Percentiles rank a stretch among this genome's conserved stretches.
phyloP scores from a whole-genome alignment of 2,329 filamentous ascomycete species.

The Fusarium solani-melongenae region DNA sequence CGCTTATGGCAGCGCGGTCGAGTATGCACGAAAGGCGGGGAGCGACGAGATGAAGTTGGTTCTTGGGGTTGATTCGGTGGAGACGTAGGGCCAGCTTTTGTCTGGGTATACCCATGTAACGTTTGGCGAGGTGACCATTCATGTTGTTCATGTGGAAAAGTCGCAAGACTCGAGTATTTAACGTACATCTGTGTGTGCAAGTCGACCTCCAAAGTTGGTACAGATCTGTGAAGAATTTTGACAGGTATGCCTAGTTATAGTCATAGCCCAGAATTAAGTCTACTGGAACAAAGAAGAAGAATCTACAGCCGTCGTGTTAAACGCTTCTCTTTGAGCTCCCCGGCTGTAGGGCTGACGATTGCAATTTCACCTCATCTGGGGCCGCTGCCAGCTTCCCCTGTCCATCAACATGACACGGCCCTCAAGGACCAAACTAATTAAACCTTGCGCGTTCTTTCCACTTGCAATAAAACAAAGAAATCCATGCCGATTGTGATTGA shows the following conservation, averaged over 20 bases:
- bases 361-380: slow-evolving; percentile 2
- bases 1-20: slow-evolving; percentile 22
- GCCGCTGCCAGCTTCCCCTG: neutral
- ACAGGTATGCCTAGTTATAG: neutral
- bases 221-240: neutral
- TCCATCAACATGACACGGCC: neutral
- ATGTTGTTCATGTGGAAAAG: neutral
- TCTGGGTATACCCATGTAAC: neutral
- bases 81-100: neutral
- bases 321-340: neutral
- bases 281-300: neutral
- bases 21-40: slow-evolving; percentile 2
- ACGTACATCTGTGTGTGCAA: neutral
- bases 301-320: neutral
- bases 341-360: neutral
- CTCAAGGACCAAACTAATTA: slow-evolving; percentile 1
- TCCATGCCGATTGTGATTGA: neutral
- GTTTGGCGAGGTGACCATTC: neutral
- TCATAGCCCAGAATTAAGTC: neutral
- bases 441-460: neutral
- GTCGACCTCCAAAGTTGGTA: neutral
- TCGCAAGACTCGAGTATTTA: neutral
- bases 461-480: neutral
- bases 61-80: neutral
- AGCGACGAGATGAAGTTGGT: slow-evolving; percentile 29